phyloP scores from a whole-genome alignment of 225 moss, liverwort and hornwort genomes.

The Antitrichia curtipendula region DNA sequence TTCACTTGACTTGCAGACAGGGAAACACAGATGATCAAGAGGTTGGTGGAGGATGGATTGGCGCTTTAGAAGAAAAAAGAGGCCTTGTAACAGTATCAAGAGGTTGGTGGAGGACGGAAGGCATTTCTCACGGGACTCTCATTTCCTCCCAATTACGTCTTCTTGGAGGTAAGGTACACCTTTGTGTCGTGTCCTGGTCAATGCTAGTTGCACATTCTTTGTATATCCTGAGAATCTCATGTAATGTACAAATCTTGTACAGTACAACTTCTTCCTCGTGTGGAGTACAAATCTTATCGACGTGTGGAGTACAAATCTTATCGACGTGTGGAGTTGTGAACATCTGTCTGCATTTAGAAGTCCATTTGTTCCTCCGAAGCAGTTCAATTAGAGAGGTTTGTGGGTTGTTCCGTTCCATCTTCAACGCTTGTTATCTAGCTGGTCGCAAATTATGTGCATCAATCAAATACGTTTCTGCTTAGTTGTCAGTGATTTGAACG shows the following conservation, averaged over 20 bases:
- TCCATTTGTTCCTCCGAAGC: neutral
- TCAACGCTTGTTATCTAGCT: neutral
- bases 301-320: neutral
- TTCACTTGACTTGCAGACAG: slow-evolving; percentile 4
- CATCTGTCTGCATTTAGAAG: neutral
- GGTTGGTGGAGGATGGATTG: slow-evolving; percentile 35
- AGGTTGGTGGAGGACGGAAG: slow-evolving; percentile 7
- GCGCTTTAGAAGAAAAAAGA: slow-evolving; percentile 26
- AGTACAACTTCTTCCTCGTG: no score
- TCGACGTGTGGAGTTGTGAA: neutral
- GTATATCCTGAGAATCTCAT: neutral
- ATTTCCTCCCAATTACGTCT: neutral
- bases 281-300: neutral
- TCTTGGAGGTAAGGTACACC: neutral
- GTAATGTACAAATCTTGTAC: neutral
- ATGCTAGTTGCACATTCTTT: neutral
- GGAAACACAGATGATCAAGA: slow-evolving; percentile 37
- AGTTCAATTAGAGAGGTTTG: neutral
- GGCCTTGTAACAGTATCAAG: slow-evolving; percentile 14
- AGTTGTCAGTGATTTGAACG: neutral
- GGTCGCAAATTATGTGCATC: neutral
- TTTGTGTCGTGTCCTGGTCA: neutral
- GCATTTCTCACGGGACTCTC: slow-evolving; percentile 29
- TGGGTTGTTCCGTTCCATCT: neutral
- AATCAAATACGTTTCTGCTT: neutral